Conservation (phyloP, 345 rosid genomes). For the Abelmoschus esculentus region DNA sequence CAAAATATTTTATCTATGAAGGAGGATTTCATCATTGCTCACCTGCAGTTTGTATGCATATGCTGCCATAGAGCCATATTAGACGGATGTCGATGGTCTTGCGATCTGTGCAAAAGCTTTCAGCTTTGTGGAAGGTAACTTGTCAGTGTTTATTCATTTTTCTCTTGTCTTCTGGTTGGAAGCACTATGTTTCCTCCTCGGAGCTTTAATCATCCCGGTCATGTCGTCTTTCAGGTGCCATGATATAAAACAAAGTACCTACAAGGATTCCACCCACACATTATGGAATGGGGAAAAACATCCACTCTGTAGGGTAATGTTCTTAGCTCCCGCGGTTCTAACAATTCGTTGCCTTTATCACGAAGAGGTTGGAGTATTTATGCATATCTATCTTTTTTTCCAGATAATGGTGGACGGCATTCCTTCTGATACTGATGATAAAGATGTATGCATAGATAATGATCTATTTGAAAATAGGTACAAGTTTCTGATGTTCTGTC, state of each 20-base stretch:
- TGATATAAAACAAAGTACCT: slow-evolving; percentile 24
- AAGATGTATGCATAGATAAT: slow-evolving; percentile 32
- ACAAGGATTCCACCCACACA: slow-evolving; percentile 22
- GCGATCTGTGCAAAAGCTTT: slow-evolving; percentile 46
- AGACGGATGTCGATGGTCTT: slow-evolving; percentile 49
- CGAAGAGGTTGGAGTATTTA: slow-evolving; percentile 3
- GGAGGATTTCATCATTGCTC: slow-evolving; percentile 54
- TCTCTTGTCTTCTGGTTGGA: background rate
- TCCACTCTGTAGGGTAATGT: slow-evolving; percentile 40
- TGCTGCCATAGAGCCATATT: slow-evolving; percentile 39
- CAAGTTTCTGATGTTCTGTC: slow-evolving; percentile 45
- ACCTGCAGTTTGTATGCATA: slow-evolving; percentile 49
- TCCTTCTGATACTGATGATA: slow-evolving; percentile 38
- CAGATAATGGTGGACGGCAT: slow-evolving; percentile 39
- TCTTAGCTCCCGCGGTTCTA: background rate
- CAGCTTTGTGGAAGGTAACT: slow-evolving; percentile 56
- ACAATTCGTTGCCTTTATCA: background rate
- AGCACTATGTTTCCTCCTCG: background rate
- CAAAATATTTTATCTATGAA: slow-evolving; percentile 31
- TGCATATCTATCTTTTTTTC: slow-evolving; percentile 4
- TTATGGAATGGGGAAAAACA: slow-evolving; percentile 37
- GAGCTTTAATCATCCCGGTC: background rate
- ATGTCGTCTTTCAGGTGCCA: slow-evolving; percentile 37
- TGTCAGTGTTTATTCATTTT: background rate
- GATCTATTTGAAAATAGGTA: slow-evolving; percentile 45